These are phyloP conservation scores for Ophiocordyceps unilateralis DNA, from an alignment of 2,329 filamentous ascomycete species.

Conservation along the genomic window DNA sequence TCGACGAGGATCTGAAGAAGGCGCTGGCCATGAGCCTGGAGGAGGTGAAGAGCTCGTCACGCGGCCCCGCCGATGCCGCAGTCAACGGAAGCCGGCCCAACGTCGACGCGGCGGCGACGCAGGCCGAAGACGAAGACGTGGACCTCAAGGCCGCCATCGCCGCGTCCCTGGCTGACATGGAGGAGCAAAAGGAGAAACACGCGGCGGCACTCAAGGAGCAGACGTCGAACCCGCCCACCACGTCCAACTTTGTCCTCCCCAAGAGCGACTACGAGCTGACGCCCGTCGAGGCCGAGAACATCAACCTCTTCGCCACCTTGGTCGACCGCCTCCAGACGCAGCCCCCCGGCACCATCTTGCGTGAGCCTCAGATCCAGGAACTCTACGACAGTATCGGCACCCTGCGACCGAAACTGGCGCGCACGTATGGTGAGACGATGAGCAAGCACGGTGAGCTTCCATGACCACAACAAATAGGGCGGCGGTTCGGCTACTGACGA, in stretches of 20 bases:
- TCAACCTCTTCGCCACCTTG: conserved; percentile 84
- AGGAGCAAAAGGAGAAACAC: conserved; percentile 90
- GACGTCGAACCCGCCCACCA: conserved; percentile 30
- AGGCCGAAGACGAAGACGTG: conserved; percentile 72
- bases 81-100: conserved; percentile 21
- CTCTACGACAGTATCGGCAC: conserved; percentile 95
- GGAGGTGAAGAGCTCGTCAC: conserved; percentile 62
- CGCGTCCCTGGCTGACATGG: conserved; percentile 89
- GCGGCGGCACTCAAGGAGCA: conserved; percentile 71
- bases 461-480: neutral
- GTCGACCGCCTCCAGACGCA: conserved; percentile 92
- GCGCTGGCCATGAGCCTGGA: conserved; percentile 95
- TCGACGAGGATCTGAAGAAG: conserved; percentile 87
- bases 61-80: conserved; percentile 40
- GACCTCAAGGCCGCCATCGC: conserved; percentile 91
- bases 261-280: conserved; percentile 93
- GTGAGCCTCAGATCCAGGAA: conserved; percentile 95
- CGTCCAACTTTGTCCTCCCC: conserved; percentile 38
- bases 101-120: conserved; percentile 19
- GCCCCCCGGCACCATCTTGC: conserved; percentile 84
- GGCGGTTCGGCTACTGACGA: conserved; percentile 4
- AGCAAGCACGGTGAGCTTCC: conserved; percentile 70
- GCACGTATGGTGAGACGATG: conserved; percentile 97
- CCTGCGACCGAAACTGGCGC: conserved; percentile 77
- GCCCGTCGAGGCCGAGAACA: conserved; percentile 88